Evolutionary conservation across 2,329 filamentous ascomycete genomes (phyloP).

Genomic region (Cladorrhinum sp.): DNA sequence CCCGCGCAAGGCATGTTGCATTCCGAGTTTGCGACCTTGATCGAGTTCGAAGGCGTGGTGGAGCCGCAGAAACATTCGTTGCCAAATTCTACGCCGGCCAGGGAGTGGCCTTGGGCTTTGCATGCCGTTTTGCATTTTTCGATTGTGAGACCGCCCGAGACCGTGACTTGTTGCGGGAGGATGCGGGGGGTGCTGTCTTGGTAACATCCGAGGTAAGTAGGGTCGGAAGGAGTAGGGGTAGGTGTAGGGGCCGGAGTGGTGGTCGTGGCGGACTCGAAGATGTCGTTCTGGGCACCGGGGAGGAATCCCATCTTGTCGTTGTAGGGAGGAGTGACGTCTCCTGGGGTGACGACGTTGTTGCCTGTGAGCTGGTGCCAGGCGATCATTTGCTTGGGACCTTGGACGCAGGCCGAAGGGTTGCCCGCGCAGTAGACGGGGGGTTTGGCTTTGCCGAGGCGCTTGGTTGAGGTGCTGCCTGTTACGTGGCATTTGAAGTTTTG

Average conservation of each 20-base stretch:
- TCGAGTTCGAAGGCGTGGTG: neutral
- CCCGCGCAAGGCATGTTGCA: conserved; percentile 10
- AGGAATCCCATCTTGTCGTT: conserved; percentile 35
- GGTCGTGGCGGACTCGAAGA: conserved; percentile 19
- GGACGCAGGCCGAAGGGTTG: conserved; percentile 40
- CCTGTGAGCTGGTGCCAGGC: conserved; percentile 42
- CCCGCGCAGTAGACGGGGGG: conserved; percentile 42
- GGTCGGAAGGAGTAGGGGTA: too few species aligned
- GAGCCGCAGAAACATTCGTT: conserved; percentile 11
- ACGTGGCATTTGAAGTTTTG: conserved; percentile 48
- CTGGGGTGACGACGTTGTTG: conserved; percentile 32
- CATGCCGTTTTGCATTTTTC: conserved; percentile 5
- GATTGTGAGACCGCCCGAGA: neutral
- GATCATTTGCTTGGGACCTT: conserved; percentile 50
- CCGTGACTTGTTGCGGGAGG: neutral
- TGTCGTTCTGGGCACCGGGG: conserved; percentile 34
- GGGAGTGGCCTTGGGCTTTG: neutral
- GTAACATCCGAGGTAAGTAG: neutral
- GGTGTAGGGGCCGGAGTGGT: too few species aligned
- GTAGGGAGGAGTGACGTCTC: conserved; percentile 32
- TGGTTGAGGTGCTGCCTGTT: conserved; percentile 38
- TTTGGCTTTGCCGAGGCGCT: conserved; percentile 40
- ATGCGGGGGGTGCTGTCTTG: neutral
- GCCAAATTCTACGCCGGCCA: conserved; percentile 7
- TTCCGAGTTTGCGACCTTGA: neutral